Evolutionary conservation across 164 flowering plant species (phyloP).

Genomic region (Sextonia rubra): DNA sequence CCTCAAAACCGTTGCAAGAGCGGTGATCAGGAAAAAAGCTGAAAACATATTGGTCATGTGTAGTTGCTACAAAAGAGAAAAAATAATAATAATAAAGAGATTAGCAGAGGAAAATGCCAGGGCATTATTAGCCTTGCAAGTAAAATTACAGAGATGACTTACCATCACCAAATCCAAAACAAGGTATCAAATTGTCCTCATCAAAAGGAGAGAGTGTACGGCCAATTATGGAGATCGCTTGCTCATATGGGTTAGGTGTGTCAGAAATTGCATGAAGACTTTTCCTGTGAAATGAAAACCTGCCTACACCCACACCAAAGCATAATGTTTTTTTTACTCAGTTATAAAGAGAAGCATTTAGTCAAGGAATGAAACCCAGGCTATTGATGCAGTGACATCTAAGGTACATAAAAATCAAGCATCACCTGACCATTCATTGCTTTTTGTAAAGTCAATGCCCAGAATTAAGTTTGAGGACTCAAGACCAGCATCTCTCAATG

Average conservation of each 20-base stretch:
- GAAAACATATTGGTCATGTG: constrained; percentile 75
- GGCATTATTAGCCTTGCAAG: not conserved
- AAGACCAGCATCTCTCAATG: constrained; percentile 79
- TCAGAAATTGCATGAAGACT: constrained; percentile 70
- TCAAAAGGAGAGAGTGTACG: constrained; percentile 79
- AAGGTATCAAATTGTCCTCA: constrained; percentile 87
- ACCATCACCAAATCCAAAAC: constrained; percentile 99
- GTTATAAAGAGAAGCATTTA: not conserved
- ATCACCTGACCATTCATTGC: constrained; percentile 90
- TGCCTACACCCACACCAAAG: constrained; percentile 37
- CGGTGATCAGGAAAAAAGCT: constrained; percentile 74
- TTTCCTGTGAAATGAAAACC: constrained; percentile 27
- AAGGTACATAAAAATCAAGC: not conserved
- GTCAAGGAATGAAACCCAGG: not conserved
- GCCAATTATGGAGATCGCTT: constrained; percentile 89
- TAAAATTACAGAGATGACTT: constrained; percentile 17
- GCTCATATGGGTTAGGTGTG: constrained; percentile 78
- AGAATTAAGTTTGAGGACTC: constrained; percentile 89
- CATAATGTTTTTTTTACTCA: not conserved
- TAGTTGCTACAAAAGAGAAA: constrained; percentile 45
- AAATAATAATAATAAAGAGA: not conserved
- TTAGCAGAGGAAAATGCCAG: not conserved
- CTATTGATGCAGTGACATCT: not conserved
- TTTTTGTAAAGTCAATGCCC: constrained; percentile 90
- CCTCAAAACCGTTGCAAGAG: constrained; percentile 76